phyloP scores from a whole-genome alignment of 805 yeast genomes.

The Wickerhamiella lipophila region DNA sequence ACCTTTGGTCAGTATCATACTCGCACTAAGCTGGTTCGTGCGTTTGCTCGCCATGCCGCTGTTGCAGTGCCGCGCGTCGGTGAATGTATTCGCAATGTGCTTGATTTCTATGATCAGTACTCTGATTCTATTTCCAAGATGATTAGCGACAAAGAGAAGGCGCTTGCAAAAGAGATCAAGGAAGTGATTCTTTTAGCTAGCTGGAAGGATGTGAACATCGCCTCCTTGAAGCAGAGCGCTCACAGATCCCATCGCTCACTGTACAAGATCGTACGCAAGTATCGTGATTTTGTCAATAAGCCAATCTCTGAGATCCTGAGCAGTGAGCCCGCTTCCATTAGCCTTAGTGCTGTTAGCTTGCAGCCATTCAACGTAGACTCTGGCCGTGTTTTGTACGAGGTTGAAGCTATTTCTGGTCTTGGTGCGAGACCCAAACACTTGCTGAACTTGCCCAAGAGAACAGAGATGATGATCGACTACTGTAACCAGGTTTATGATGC shows the following conservation, averaged over 20 bases:
- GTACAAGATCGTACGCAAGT: conserved; percentile 73
- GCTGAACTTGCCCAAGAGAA: conserved; percentile 38
- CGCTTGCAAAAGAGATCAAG: conserved; percentile 48
- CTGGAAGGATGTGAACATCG: conserved; percentile 93
- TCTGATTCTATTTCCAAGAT: conserved; percentile 35
- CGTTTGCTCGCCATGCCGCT: conserved; percentile 48
- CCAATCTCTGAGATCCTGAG: conserved; percentile 39
- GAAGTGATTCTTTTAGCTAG: conserved; percentile 84
- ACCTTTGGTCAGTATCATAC: conserved; percentile 58
- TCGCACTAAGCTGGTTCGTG: conserved; percentile 47
- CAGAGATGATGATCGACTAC: conserved; percentile 44
- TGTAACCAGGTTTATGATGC: conserved; percentile 28
- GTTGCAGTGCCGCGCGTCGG: conserved; percentile 25
- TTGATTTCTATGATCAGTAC: conserved; percentile 59
- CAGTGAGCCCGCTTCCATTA: conserved; percentile 1
- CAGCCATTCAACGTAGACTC: neutral
- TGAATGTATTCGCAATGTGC: conserved; percentile 43
- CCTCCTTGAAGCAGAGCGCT: conserved; percentile 88
- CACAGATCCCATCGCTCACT: conserved; percentile 73
- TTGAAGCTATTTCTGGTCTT: neutral
- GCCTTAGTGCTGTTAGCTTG: neutral
- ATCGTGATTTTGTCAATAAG: conserved; percentile 47
- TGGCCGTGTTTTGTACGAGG: neutral
- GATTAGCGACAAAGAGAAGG: conserved; percentile 33
- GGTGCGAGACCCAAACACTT: conserved; percentile 43